Percentiles rank a stretch among this genome's conserved stretches.
Conservation (phyloP, 768 basidiomycete genomes). For the Leccinum variicolor region DNA sequence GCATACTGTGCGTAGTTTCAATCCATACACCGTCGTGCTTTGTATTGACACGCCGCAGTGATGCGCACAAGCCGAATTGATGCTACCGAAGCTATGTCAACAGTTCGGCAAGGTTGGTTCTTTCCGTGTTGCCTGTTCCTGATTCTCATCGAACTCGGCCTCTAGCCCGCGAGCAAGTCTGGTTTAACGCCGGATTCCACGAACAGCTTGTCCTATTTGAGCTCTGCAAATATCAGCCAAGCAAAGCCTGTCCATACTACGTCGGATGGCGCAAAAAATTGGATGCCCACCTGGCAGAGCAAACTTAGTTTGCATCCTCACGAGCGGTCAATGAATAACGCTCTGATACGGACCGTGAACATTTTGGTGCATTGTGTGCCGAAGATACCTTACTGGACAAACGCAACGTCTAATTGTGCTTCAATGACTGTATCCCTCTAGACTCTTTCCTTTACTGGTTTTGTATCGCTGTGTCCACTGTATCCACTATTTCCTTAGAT, state of each 20-base stretch:
- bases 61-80: constrained; percentile 62
- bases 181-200: constrained; percentile 76
- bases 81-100: constrained; percentile 55
- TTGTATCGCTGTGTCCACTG: constrained; percentile 3
- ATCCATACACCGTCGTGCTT: neutral
- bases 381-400: constrained; percentile 17
- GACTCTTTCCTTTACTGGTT: constrained; percentile 7
- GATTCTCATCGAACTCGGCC: constrained; percentile 1
- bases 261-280: constrained; percentile 59
- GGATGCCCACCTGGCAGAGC: constrained; percentile 42
- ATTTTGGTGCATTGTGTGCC: constrained; percentile 6
- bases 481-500: constrained; percentile 6
- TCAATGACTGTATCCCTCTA: constrained; percentile 11
- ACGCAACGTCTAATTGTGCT: constrained; percentile 13
- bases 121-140: constrained; percentile 1
- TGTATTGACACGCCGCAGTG: constrained; percentile 38
- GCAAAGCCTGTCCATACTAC: constrained; percentile 60
- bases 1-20: constrained; percentile 60
- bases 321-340: constrained; percentile 7
- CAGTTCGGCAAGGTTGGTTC: constrained; percentile 54
- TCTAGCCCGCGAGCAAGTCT: constrained; percentile 71
- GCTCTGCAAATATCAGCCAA: constrained; percentile 65
- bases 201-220: constrained; percentile 77
- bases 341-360: constrained; percentile 7
- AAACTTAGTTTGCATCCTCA: constrained; percentile 8